Evolutionary conservation across 371 early-diverging fungal species (phyloP), one percentile per base, ranked within the genome.

Genomic region (Haplosporangium sp.): DNA sequence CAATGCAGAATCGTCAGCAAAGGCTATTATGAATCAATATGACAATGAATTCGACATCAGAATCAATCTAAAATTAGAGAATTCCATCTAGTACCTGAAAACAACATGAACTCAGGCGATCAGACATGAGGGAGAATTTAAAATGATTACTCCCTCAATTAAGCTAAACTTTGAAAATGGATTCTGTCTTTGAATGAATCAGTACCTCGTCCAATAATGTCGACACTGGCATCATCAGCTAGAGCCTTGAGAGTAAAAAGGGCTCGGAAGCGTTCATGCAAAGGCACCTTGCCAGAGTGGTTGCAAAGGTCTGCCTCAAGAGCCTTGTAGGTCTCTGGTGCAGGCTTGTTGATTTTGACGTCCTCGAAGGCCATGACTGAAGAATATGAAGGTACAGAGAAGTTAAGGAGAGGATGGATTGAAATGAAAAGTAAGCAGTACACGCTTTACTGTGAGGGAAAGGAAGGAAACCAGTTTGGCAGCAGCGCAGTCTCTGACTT

Each of bases 231-330:
- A 47, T 93, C 90, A 74, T 92, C 93, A 50, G 89, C 90, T 60
- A 98, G 87, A 66, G 90, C 91, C 85, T 98, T 97, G 58, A 99
- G 89, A 40, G 96, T 95, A 84, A 99, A 99, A 52, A 99, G 88
- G 9, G 98, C 96, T 74, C 99, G 89, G 88, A 97, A 98, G 53
- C 98, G 91, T 76, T 96, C 92, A 61, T 92, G 89, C 61, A 96
- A 86, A 19, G 92, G 86, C 59, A 86, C 85, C 8, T 87, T 84
- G 56, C 92, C 92, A 38, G 89, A 77, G 58, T 83, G 84, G 71
- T 92, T 89, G 65, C 90, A 88, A 44, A 92, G 87, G 59, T 87
- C 83, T 27, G 73, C 77, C 73, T 91, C 91, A 35, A 92, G 85
- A 53, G 72, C 67, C 69, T 79, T 63, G 69, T 79, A 83, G 45